Conservation (phyloP, 2,329 filamentous ascomycete species). For the Kalmusia sp. region DNA sequence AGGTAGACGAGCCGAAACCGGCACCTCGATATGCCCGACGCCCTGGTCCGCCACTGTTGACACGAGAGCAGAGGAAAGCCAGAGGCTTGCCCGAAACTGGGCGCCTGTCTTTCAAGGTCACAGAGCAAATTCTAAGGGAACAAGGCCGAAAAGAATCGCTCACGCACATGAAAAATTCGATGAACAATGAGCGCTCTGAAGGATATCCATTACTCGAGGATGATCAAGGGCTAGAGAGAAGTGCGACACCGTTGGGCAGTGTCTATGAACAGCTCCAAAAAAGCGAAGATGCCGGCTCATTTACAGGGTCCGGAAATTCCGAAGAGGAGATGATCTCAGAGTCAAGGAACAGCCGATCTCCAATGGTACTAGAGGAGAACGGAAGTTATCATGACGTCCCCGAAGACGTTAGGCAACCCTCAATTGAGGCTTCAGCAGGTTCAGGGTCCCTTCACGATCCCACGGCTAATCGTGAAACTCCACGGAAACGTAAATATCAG, state of each 20-base stretch:
- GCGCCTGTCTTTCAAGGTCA: constrained; percentile 25
- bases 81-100: constrained; percentile 32
- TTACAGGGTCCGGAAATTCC: too few species aligned
- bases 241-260: not conserved
- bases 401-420: not conserved
- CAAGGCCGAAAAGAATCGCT: constrained; percentile 6
- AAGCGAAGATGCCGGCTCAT: not conserved
- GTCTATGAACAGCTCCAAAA: not conserved
- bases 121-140: constrained; percentile 30
- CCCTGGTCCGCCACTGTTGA: constrained; percentile 26
- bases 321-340: not conserved
- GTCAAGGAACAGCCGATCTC: not conserved
- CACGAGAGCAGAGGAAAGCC: constrained; percentile 35
- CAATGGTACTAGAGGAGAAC: not conserved
- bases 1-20: constrained; percentile 2
- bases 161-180: not conserved
- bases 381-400: not conserved
- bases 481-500: not conserved
- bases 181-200: too few species aligned
- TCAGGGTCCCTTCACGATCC: not conserved
- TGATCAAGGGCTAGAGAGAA: too few species aligned
- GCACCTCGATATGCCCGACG: constrained; percentile 1
- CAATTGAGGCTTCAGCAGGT: not conserved
- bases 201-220: too few species aligned
- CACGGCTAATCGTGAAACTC: not conserved